Evolutionary conservation across 306 rosid species (phyloP).

Genomic region (Ormosia emarginata): DNA sequence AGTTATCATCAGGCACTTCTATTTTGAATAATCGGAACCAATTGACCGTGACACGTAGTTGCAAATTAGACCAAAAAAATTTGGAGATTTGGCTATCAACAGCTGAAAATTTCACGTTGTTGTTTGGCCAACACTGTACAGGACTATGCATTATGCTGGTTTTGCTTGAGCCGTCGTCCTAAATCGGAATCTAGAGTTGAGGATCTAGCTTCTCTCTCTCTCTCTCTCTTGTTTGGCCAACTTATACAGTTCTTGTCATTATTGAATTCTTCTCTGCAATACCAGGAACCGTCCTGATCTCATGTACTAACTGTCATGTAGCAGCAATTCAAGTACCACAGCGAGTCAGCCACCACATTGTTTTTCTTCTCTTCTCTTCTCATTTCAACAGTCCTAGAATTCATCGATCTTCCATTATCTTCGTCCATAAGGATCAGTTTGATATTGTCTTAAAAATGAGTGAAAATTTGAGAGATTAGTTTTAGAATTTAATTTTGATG

Average conservation of each 20-base stretch:
- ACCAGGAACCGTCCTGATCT: slow-evolving; percentile 64
- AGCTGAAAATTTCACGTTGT: not conserved
- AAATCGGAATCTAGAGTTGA: not conserved
- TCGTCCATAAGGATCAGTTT: slow-evolving; percentile 13
- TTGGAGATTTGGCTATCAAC: not conserved
- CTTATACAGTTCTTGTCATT: not conserved
- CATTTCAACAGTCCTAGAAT: slow-evolving; percentile 35
- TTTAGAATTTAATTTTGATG: too few relatives aligned
- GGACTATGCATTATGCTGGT: not conserved
- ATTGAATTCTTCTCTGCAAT: slow-evolving; percentile 23
- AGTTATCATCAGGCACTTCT: not conserved
- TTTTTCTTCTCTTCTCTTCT: not conserved
- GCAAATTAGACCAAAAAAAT: not conserved
- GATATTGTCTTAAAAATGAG: not conserved
- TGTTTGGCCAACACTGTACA: not conserved
- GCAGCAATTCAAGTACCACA: not conserved
- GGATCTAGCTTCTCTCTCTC: not conserved
- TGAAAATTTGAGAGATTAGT: not conserved
- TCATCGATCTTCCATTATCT: slow-evolving; percentile 42
- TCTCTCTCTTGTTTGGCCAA: not conserved
- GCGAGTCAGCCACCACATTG: not conserved
- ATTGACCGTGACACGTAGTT: not conserved
- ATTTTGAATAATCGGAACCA: not conserved
- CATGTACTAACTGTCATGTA: slow-evolving; percentile 34
- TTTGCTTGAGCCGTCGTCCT: not conserved